phyloP scores from a whole-genome alignment of 2,329 filamentous ascomycete species.

The Beauveria bassiana region DNA sequence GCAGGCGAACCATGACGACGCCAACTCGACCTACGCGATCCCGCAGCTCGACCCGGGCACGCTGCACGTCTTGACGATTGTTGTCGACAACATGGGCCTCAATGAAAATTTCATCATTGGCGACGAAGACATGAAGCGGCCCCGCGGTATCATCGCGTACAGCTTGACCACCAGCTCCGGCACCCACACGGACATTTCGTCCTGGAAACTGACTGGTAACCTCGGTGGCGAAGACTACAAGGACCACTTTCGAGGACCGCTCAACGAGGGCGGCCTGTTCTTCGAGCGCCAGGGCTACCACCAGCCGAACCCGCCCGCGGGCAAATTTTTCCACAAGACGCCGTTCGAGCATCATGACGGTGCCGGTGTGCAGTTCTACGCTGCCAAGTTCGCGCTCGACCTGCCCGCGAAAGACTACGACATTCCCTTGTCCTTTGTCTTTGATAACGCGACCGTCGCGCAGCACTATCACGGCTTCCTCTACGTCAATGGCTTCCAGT shows the following conservation, averaged over 20 bases:
- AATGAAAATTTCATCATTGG: conserved; percentile 55
- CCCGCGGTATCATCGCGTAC: conserved; percentile 51
- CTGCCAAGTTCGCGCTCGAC: conserved; percentile 43
- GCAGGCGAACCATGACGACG: conserved; percentile 35
- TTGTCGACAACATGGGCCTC: conserved; percentile 63
- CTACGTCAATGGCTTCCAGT: conserved; percentile 66
- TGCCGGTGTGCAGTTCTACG: conserved; percentile 49
- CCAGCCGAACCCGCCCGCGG: conserved; percentile 35
- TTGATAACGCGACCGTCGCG: conserved; percentile 32
- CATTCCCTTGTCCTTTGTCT: conserved; percentile 47
- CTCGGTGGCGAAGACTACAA: conserved; percentile 50
- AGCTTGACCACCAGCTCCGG: conserved; percentile 33
- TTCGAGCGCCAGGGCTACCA: conserved; percentile 50
- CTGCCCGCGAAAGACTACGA: conserved; percentile 43
- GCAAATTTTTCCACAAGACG: conserved; percentile 23
- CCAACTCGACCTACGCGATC: conserved; percentile 47
- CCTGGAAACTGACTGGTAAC: conserved; percentile 57
- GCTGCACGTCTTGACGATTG: conserved; percentile 53
- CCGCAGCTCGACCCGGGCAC: conserved; percentile 42
- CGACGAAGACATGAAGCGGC: conserved; percentile 48
- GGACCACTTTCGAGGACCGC: conserved; percentile 47
- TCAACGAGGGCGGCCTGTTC: conserved; percentile 54
- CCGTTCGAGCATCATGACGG: conserved; percentile 12
- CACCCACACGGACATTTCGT: conserved; percentile 33
- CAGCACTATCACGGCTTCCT: conserved; percentile 48